Evolutionary conservation across 768 basidiomycete species (phyloP), one percentile per base, ranked within the genome.

Genomic region (Kwoniella sp.): DNA sequence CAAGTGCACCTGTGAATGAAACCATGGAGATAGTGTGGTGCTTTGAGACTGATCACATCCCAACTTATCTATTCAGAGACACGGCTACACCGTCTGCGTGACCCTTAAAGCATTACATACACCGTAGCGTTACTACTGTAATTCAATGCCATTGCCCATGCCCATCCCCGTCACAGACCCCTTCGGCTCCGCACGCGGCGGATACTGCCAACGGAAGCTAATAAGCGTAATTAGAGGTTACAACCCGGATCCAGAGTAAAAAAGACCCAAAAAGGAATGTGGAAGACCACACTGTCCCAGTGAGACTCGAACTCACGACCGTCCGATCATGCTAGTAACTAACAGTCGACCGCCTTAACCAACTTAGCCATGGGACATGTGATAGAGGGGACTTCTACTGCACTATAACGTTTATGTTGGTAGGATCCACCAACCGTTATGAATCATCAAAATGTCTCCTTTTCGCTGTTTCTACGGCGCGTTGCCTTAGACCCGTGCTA

Each of bases 321-420:
- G 41, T 45, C 41, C 41, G 41, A 45, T 45, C 41, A 45, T 45
- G 41, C 41, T 45, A 45, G 41, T 9, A 45, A 45, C 41, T 45
- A 45, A 45, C 41, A 45, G 41, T 45, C 41, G 41, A 45, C 41
- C 41, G 41, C 41, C 41, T 45, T 45, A 45, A 45, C 41, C 41
- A 45, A 45, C 41, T 45, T 45, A 45, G 41, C 41, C 41, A 45
- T 45, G 41, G 41, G 41, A 45, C 41, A 45, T 45, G 41, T 45
- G 41, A 11, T 45, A 45, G 34, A 37, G 34, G n/a, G n/a, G n/a
- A n/a, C 34, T 37, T 37, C 13, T 37, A 7, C 13, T 37, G 34
- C 13, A 7, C 13, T 37, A 13, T 37, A 5, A 37, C 7, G 34
- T 37, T 37, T 37, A 37, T 37, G 13, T 37, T 7, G 34, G 34